These are phyloP conservation scores for Fusarium drepaniforme DNA, from an alignment of 2,329 filamentous ascomycete genomes.

Conservation along the genomic window DNA sequence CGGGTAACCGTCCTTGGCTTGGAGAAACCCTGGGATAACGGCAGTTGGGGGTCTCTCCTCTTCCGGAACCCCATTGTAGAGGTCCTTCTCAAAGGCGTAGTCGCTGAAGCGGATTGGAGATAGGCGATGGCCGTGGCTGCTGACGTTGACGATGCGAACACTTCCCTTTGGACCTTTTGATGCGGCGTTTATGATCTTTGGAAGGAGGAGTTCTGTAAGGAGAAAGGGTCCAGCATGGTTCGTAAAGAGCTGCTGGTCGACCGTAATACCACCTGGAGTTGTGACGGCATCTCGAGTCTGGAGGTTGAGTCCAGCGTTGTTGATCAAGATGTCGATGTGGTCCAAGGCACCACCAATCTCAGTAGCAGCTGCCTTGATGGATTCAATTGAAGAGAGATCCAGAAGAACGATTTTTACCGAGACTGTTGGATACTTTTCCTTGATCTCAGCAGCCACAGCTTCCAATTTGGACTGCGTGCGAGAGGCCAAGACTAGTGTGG, in stretches of 20 bases:
- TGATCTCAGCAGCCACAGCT: not conserved
- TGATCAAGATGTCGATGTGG: conserved; percentile 23
- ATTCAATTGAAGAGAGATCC: conserved; percentile 19
- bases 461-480: conserved; percentile 14
- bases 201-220: conserved; percentile 53
- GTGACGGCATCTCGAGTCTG: conserved; percentile 4
- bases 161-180: not conserved
- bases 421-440: not conserved
- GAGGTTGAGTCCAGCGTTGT: conserved; percentile 25
- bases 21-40: conserved; percentile 8
- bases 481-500: conserved; percentile 13
- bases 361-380: conserved; percentile 1
- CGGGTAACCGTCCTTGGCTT: conserved; percentile 30
- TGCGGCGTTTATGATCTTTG: conserved; percentile 41
- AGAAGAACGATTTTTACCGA: not conserved
- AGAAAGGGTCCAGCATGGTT: conserved; percentile 56
- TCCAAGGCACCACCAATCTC: not conserved
- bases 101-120: conserved; percentile 57
- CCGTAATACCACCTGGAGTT: conserved; percentile 1
- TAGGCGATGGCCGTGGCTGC: conserved; percentile 58
- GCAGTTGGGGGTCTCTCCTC: conserved; percentile 12
- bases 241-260: conserved; percentile 44
- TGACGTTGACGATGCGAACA: conserved; percentile 57
- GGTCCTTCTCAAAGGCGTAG: conserved; percentile 51
- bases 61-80: conserved; percentile 17